Conservation (phyloP, 257 asterid species). For the Solanum acaule region DNA sequence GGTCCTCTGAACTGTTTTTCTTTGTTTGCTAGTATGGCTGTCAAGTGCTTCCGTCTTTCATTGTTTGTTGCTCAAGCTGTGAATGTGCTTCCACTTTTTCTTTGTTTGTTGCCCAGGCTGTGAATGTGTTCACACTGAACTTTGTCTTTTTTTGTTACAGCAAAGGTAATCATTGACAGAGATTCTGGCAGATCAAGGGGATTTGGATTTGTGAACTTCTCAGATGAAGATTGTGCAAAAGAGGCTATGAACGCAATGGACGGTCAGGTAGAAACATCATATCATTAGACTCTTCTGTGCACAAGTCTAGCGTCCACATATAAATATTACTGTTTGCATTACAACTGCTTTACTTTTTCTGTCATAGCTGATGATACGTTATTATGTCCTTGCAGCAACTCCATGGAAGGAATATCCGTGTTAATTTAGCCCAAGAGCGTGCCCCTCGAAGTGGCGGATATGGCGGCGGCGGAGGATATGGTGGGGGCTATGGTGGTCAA, state of each 20-base stretch:
- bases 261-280: conserved; percentile 49
- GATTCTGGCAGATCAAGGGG: conserved; percentile 80
- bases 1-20: not conserved
- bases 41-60: not conserved
- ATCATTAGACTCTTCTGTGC: not conserved
- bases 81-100: not conserved
- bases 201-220: conserved; percentile 69
- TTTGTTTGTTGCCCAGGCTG: not conserved
- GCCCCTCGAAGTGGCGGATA: conserved; percentile 24
- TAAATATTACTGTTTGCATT: not conserved
- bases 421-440: conserved; percentile 51
- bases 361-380: not conserved
- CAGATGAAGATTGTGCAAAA: conserved; percentile 39
- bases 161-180: conserved; percentile 63
- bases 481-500: conserved; percentile 25
- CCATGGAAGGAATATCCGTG: conserved; percentile 69
- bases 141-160: conserved; percentile 19
- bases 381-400: conserved; percentile 23
- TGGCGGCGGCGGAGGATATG: not conserved
- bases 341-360: not conserved
- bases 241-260: conserved; percentile 76
- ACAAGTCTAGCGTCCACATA: not conserved
- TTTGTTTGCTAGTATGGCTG: not conserved
- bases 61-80: not conserved
- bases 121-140: not conserved